These are phyloP conservation scores for Juncus effusus DNA, from an alignment of 176 grass and related monocot genomes.

Conservation along the genomic window DNA sequence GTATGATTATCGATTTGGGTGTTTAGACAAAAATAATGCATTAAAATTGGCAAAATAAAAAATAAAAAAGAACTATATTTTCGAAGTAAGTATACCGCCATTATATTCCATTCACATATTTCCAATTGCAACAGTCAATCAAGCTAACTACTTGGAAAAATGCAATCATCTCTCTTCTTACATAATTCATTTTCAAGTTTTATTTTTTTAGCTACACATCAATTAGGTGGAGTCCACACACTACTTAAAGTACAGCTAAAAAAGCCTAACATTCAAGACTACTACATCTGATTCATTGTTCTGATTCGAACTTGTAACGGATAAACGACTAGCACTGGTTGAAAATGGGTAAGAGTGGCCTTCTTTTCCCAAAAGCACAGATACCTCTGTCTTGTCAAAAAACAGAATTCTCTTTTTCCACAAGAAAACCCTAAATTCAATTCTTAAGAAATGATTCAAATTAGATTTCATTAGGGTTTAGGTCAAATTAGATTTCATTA, in stretches of 20 bases:
- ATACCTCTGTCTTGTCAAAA: constrained; percentile 2
- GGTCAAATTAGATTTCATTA: too few species aligned
- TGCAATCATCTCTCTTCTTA: too few species aligned
- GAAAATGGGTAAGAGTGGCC: background rate
- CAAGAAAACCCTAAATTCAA: background rate
- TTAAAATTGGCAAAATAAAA: too few species aligned
- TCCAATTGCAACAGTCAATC: background rate
- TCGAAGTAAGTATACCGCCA: background rate
- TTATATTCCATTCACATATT: constrained; percentile 1
- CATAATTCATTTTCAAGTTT: too few species aligned
- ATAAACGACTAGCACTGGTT: constrained; percentile 7
- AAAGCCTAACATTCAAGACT: constrained; percentile 17
- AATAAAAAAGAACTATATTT: background rate
- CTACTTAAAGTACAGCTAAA: background rate
- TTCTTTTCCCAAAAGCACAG: constrained; percentile 14
- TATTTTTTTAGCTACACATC: background rate
- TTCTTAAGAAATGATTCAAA: background rate
- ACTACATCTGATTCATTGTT: constrained; percentile 8
- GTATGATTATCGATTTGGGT: too few species aligned
- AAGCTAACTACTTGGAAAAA: constrained; percentile 22
- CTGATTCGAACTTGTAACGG: background rate
- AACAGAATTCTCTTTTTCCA: background rate
- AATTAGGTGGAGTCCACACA: constrained; percentile 18
- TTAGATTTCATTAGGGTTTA: too few species aligned
- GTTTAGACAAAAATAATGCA: too few species aligned